phyloP scores from a whole-genome alignment of 139 green algal genomes.

The Cymbomonas tetramitiformis region DNA sequence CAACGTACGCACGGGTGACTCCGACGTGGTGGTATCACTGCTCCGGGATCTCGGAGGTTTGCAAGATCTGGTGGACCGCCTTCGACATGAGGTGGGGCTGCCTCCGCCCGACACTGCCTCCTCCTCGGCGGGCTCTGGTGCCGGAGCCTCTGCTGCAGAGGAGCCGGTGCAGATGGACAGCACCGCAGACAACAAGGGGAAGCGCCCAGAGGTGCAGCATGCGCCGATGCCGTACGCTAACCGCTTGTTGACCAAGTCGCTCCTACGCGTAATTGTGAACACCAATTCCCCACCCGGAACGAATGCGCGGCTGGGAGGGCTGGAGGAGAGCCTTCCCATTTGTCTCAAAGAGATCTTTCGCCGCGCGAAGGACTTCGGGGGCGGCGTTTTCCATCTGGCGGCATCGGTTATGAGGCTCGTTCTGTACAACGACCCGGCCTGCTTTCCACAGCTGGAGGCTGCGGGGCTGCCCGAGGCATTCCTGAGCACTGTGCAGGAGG shows the following conservation, averaged over 20 bases:
- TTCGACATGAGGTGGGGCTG: slow-evolving; percentile 48
- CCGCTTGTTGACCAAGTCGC: slow-evolving; percentile 68
- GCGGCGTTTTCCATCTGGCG: slow-evolving; percentile 71
- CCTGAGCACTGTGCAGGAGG: slow-evolving; percentile 42
- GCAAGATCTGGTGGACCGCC: slow-evolving; percentile 45
- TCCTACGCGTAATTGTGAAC: slow-evolving; percentile 67
- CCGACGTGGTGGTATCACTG: slow-evolving; percentile 34
- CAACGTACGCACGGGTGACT: no score
- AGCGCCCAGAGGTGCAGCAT: no score
- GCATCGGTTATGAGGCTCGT: slow-evolving; percentile 68
- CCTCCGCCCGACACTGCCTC: no score
- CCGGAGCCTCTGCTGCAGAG: no score
- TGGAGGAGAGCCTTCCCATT: no score
- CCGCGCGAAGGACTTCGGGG: slow-evolving; percentile 57
- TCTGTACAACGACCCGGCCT: slow-evolving; percentile 81
- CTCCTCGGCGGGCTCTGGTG: no score
- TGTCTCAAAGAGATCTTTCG: slow-evolving; percentile 53
- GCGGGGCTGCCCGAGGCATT: slow-evolving; percentile 63
- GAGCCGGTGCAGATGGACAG: no score
- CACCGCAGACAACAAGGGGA: no score
- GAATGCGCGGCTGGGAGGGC: slow-evolving; percentile 17
- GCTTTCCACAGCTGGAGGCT: slow-evolving; percentile 54
- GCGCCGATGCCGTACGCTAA: slow-evolving; percentile 47
- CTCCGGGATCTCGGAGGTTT: slow-evolving; percentile 76
- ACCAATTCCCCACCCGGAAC: slow-evolving; percentile 48